Percentiles rank a stretch among this genome's conserved stretches.
These are phyloP conservation scores for Leptographium galeiforme DNA, from an alignment of 2,329 filamentous ascomycete genomes.

Conservation along the genomic window DNA sequence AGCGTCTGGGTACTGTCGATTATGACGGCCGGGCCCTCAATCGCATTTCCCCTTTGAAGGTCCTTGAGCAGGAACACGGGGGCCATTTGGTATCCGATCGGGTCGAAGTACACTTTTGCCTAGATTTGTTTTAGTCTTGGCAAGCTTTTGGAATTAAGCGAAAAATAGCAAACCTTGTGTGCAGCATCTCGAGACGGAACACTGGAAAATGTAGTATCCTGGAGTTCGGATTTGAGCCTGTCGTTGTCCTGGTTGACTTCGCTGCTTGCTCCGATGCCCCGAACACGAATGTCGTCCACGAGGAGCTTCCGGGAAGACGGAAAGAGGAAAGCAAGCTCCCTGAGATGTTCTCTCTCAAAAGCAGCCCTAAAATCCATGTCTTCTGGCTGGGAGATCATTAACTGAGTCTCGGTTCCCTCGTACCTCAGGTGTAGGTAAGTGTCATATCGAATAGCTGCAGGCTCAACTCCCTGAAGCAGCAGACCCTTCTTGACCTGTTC, in stretches of 20 bases:
- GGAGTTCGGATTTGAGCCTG: constrained; percentile 24
- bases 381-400: constrained; percentile 47
- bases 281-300: constrained; percentile 57
- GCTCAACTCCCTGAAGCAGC: constrained; percentile 46
- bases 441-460: constrained; percentile 56
- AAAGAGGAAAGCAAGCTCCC: constrained; percentile 55
- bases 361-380: constrained; percentile 26
- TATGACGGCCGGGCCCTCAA: constrained; percentile 48
- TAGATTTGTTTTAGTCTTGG: constrained; percentile 24
- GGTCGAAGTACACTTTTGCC: too few species aligned
- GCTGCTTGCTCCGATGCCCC: constrained; percentile 51
- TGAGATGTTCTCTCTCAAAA: constrained; percentile 54
- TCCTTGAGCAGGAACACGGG: neutral
- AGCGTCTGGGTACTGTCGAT: constrained; percentile 58
- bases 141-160: too few species aligned
- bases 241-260: constrained; percentile 50
- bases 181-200: too few species aligned
- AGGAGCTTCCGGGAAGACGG: constrained; percentile 53
- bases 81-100: neutral
- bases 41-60: constrained; percentile 2
- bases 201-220: too few species aligned
- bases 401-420: constrained; percentile 72
- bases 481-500: constrained; percentile 17
- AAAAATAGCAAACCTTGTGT: too few species aligned
- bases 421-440: constrained; percentile 92